phyloP scores from a whole-genome alignment of 371 early-diverging fungal species.

The Actinomucor elegans region DNA sequence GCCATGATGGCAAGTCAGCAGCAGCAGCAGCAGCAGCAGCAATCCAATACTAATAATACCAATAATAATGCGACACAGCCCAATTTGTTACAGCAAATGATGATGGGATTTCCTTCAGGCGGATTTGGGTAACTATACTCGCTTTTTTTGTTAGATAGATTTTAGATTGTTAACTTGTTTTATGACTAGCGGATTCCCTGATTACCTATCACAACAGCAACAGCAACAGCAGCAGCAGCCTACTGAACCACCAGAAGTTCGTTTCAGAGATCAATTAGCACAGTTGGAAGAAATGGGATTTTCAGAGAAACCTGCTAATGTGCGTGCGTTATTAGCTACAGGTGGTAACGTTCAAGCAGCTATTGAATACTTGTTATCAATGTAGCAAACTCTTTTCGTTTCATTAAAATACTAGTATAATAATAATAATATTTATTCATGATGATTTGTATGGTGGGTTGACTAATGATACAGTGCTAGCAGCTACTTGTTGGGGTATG shows the following conservation, averaged over 20 bases:
- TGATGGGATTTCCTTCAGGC: constrained; percentile 21
- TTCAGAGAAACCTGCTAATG: constrained; percentile 68
- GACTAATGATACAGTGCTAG: constrained; percentile 18
- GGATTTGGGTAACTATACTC: constrained; percentile 17
- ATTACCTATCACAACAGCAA: constrained; percentile 1
- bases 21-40: neutral
- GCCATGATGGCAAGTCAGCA: constrained; percentile 22
- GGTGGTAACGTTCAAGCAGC: constrained; percentile 78
- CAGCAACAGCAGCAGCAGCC: constrained; percentile 8
- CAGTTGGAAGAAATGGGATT: constrained; percentile 88
- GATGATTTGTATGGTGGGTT: constrained; percentile 24
- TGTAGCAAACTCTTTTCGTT: neutral
- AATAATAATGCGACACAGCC: constrained; percentile 17
- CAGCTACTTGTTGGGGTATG: neutral
- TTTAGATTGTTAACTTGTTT: neutral
- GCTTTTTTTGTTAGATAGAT: neutral
- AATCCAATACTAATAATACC: constrained; percentile 8
- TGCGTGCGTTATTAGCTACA: constrained; percentile 72
- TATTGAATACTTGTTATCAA: constrained; percentile 57
- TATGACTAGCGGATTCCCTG: constrained; percentile 2
- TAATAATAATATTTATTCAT: neutral
- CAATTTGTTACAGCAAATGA: constrained; percentile 23
- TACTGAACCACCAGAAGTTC: constrained; percentile 57
- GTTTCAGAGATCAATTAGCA: constrained; percentile 70
- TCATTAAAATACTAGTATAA: neutral